phyloP scores from a whole-genome alignment of 176 grass and related monocot species.

The Triticum monococcum region DNA sequence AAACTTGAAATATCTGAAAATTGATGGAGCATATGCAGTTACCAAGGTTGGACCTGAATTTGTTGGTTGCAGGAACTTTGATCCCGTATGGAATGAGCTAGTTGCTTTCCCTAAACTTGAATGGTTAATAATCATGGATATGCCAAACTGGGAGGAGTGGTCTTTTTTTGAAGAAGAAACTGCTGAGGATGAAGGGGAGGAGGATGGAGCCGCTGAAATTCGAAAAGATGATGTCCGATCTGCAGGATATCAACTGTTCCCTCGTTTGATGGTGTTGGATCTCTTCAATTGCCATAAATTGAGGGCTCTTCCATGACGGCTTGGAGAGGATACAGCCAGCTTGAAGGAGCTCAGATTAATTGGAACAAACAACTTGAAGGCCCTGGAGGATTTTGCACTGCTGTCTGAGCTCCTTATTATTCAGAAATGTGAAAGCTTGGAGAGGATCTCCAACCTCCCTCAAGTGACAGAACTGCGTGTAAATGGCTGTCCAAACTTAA shows the following conservation, averaged over 20 bases:
- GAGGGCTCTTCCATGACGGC: background rate
- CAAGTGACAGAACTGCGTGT: background rate
- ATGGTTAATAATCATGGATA: too few relatives aligned
- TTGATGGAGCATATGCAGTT: too few relatives aligned
- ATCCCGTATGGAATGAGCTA: too few relatives aligned
- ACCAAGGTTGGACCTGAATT: too few relatives aligned
- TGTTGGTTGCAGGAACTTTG: too few relatives aligned
- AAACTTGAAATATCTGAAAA: too few relatives aligned
- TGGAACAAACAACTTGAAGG: background rate
- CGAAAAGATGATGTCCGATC: background rate
- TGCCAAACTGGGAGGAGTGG: too few relatives aligned
- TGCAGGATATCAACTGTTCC: background rate
- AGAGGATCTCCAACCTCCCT: constrained; percentile 28
- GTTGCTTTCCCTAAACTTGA: too few relatives aligned
- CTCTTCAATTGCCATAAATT: constrained; percentile 7
- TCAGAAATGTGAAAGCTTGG: background rate
- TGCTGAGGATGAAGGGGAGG: background rate
- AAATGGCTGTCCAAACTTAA: background rate
- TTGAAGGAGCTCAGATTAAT: background rate
- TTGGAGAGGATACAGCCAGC: background rate
- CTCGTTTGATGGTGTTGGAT: background rate
- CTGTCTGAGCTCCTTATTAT: background rate
- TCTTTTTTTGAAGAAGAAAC: background rate
- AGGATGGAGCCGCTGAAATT: background rate
- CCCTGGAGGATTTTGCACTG: background rate